Evolutionary conservation across 305 asterid genomes (phyloP).

Genomic region (Fraxinus nigra): DNA sequence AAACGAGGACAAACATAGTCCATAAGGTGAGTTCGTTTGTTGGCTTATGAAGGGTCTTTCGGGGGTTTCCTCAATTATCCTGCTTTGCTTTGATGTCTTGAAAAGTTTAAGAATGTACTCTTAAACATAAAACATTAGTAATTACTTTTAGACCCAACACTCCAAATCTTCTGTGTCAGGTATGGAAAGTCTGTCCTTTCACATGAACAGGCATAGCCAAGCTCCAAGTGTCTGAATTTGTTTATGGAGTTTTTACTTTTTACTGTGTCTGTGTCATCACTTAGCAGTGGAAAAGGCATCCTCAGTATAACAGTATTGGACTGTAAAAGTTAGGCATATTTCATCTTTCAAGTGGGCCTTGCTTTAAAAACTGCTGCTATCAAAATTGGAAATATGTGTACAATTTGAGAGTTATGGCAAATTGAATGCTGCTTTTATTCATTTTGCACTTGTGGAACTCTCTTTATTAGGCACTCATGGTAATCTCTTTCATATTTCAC

Average conservation of each 20-base stretch:
- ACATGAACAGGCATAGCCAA: neutral
- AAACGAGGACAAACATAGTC: too few species aligned
- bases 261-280: constrained; percentile 13
- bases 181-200: constrained; percentile 12
- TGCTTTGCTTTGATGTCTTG: neutral
- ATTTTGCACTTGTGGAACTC: constrained; percentile 39
- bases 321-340: constrained; percentile 32
- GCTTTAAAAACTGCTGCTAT: constrained; percentile 47
- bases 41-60: too few species aligned
- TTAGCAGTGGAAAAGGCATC: constrained; percentile 15
- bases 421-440: constrained; percentile 33
- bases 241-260: constrained; percentile 9
- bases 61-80: neutral
- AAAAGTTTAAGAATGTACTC: neutral
- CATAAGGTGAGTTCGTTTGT: too few species aligned
- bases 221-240: too few species aligned
- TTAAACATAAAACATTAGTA: neutral
- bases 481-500: constrained; percentile 29
- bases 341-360: constrained; percentile 41
- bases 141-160: neutral
- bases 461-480: constrained; percentile 36
- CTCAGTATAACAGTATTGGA: neutral
- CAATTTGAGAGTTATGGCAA: constrained; percentile 39
- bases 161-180: neutral
- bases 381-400: constrained; percentile 33